phyloP scores from a whole-genome alignment of 345 rosid genomes.

The Ailanthus altissimus region DNA sequence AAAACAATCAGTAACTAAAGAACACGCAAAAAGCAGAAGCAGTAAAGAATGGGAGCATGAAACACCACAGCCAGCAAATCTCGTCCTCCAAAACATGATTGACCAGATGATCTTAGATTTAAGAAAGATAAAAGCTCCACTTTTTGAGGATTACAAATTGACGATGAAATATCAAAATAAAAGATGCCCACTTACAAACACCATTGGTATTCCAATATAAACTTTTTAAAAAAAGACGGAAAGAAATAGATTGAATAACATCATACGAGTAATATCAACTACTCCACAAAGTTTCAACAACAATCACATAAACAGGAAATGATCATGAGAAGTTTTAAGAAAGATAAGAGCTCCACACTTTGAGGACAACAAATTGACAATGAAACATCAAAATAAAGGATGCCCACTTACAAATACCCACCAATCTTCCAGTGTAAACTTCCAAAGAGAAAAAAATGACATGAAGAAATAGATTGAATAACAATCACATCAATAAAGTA shows the following conservation, averaged over 20 bases:
- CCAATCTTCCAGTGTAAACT: background rate
- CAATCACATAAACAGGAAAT: background rate
- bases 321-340: background rate
- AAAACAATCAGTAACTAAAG: background rate
- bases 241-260: too few species aligned
- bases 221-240: background rate
- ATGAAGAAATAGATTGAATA: too few species aligned
- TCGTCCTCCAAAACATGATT: conserved; percentile 3
- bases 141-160: background rate
- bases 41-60: conserved; percentile 12
- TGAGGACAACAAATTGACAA: background rate
- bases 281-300: background rate
- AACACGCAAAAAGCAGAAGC: background rate
- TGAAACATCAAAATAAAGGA: conserved; percentile 11
- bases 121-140: background rate
- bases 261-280: background rate
- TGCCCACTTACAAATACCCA: conserved; percentile 19
- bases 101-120: conserved; percentile 4
- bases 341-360: background rate
- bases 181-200: conserved; percentile 20
- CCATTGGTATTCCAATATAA: background rate
- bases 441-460: background rate
- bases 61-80: conserved; percentile 15
- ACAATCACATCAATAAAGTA: too few species aligned
- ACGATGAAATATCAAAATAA: conserved; percentile 10